Evolutionary conservation across 441 rosid genomes (phyloP).

Genomic region (Breynia disticha): DNA sequence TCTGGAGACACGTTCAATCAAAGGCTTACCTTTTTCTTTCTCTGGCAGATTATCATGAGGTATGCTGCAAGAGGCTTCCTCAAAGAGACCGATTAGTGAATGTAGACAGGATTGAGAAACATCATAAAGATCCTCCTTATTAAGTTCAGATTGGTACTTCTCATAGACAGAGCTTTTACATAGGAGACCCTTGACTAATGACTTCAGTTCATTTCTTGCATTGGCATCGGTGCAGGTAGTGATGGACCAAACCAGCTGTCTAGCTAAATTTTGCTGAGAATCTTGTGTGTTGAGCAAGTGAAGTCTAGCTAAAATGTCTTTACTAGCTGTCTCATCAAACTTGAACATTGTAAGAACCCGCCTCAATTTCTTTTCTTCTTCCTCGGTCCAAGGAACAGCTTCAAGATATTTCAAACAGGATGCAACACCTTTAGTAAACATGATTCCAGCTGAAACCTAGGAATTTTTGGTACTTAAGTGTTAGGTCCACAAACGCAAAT

Average conservation of each 20-base stretch:
- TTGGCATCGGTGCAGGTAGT: constrained; percentile 44
- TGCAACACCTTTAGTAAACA: constrained; percentile 43
- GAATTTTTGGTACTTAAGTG: constrained; percentile 11
- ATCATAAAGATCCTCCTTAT: constrained; percentile 54
- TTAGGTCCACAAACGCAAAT: constrained; percentile 18
- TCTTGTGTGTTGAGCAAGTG: constrained; percentile 24
- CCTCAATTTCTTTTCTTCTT: constrained; percentile 78
- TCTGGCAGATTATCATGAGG: constrained; percentile 14
- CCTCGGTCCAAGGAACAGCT: constrained; percentile 92
- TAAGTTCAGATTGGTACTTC: constrained; percentile 61
- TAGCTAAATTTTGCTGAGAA: constrained; percentile 44
- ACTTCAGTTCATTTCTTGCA: constrained; percentile 70
- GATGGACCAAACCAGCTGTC: constrained; percentile 62
- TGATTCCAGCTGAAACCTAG: constrained; percentile 64
- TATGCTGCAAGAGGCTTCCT: constrained; percentile 32
- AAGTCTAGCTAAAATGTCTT: constrained; percentile 58
- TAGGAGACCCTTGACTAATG: constrained; percentile 67
- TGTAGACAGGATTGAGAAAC: constrained; percentile 48
- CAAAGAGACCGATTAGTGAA: constrained; percentile 38
- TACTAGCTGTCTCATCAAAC: constrained; percentile 42
- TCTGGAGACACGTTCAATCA: constrained; percentile 51
- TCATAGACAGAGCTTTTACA: constrained; percentile 81
- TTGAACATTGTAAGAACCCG: constrained; percentile 34
- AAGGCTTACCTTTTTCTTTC: constrained; percentile 34
- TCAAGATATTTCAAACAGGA: constrained; percentile 76